These are phyloP conservation scores for Vigna mungo DNA, from an alignment of 306 rosid species.

Conservation along the genomic window DNA sequence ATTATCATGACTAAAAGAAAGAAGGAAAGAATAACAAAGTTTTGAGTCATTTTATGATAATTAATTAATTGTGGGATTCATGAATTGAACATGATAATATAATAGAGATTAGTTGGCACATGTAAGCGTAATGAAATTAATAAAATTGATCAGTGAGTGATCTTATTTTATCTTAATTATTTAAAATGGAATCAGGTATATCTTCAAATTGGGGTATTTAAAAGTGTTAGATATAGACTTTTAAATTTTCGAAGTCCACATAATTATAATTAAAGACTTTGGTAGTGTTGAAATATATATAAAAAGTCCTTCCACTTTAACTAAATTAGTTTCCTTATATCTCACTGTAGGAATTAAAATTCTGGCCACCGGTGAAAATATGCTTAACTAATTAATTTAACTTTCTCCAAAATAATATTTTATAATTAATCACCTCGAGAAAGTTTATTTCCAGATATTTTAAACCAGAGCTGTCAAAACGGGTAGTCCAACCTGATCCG, in stretches of 20 bases:
- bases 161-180: not conserved
- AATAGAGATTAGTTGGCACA: not conserved
- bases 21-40: too few species aligned
- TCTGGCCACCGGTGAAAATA: too few species aligned
- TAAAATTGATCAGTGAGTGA: not conserved
- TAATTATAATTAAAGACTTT: not conserved
- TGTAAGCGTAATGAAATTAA: not conserved
- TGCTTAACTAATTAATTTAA: too few species aligned
- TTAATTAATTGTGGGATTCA: too few species aligned
- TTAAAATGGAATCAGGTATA: not conserved
- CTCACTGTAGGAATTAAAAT: too few species aligned
- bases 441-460: too few species aligned
- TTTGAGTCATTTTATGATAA: too few species aligned
- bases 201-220: not conserved
- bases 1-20: too few species aligned
- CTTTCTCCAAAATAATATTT: too few species aligned
- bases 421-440: too few species aligned
- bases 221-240: not conserved
- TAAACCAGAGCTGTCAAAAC: too few species aligned
- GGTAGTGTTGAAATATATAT: not conserved
- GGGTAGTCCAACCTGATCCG: too few species aligned
- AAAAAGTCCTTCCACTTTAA: not conserved
- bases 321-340: not conserved
- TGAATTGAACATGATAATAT: not conserved
- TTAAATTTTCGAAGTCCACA: not conserved